phyloP scores from a whole-genome alignment of 2,329 filamentous ascomycete genomes.

The Endoconidiophora polonica region DNA sequence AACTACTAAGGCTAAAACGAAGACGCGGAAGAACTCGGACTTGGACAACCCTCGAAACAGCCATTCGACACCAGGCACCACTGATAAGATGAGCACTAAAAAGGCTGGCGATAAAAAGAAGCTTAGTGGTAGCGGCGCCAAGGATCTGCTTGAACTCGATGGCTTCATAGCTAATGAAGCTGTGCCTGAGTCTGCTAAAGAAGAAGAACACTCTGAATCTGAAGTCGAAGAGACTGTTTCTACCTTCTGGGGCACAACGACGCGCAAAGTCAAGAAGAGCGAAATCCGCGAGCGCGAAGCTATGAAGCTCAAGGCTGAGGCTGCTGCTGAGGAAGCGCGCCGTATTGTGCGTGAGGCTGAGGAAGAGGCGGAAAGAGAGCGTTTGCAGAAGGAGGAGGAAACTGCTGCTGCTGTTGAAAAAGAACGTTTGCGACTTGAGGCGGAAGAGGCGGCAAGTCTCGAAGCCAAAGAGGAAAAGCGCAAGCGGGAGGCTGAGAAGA shows the following conservation, averaged over 20 bases:
- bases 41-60: too few species aligned
- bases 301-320: slow-evolving; percentile 5
- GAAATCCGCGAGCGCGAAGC: slow-evolving; percentile 13
- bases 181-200: slow-evolving; percentile 12
- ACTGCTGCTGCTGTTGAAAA: slow-evolving; percentile 2
- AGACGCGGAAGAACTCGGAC: slow-evolving; percentile 19
- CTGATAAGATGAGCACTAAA: not conserved
- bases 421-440: not conserved
- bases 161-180: slow-evolving; percentile 16
- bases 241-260: slow-evolving; percentile 18
- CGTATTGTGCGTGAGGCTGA: slow-evolving; percentile 6
- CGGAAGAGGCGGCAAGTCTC: not conserved
- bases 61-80: too few species aligned
- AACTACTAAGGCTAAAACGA: not conserved
- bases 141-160: slow-evolving; percentile 1
- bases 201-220: slow-evolving; percentile 15
- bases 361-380: slow-evolving; percentile 8
- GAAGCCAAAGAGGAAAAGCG: not conserved
- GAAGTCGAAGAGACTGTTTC: slow-evolving; percentile 21
- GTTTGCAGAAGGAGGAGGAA: slow-evolving; percentile 1
- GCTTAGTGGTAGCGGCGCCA: slow-evolving; percentile 8
- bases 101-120: slow-evolving; percentile 20
- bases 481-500: slow-evolving; percentile 1
- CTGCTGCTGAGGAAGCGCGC: slow-evolving; percentile 6
- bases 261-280: slow-evolving; percentile 21